Evolutionary conservation across 2,329 filamentous ascomycete species (phyloP).

Genomic region (Aspergillus niger): DNA sequence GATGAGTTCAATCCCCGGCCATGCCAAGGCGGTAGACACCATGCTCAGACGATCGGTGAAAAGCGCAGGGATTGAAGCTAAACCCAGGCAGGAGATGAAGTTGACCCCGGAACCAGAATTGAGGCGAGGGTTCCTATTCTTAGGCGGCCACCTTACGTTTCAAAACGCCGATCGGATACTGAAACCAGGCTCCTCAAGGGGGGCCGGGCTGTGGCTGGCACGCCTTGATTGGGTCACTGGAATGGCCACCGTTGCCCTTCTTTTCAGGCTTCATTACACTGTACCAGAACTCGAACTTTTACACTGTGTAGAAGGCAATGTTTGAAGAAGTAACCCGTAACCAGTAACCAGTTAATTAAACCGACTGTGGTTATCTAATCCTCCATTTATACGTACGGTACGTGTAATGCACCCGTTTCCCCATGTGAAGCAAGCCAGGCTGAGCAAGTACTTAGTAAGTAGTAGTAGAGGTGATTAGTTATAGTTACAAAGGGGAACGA

Average conservation of each 20-base stretch:
- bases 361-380: not conserved
- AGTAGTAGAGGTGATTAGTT: no score
- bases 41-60: not conserved
- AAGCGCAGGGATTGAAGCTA: not conserved
- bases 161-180: slow-evolving; percentile 20
- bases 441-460: no score
- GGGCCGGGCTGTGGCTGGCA: slow-evolving; percentile 7
- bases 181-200: slow-evolving; percentile 10
- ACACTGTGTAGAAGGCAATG: not conserved
- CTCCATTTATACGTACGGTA: no score
- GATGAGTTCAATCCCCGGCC: no score
- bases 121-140: slow-evolving; percentile 10
- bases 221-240: slow-evolving; percentile 11
- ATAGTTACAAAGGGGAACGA: no score
- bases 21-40: not conserved
- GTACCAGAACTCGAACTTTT: not conserved
- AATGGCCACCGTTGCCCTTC: slow-evolving; percentile 15
- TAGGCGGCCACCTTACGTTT: slow-evolving; percentile 11
- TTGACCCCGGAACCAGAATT: slow-evolving; percentile 3
- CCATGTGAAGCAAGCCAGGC: no score
- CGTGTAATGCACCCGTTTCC: no score
- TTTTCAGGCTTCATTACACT: not conserved
- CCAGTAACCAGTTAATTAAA: not conserved
- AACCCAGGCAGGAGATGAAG: not conserved
- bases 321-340: no score